These are phyloP conservation scores for Cicer bijugum DNA, from an alignment of 306 rosid genomes.

Conservation along the genomic window DNA sequence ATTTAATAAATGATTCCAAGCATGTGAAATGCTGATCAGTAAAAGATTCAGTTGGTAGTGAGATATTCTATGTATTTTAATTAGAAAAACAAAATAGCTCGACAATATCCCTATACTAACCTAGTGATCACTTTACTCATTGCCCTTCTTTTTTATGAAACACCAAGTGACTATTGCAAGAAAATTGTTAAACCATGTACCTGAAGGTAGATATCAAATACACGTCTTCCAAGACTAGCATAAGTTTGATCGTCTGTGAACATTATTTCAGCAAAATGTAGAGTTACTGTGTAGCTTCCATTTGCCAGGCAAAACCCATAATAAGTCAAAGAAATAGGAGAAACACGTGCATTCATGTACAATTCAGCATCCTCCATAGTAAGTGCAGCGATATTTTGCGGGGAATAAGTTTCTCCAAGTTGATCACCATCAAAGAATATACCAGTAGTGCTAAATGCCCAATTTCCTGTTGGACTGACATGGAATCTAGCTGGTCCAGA, in stretches of 20 bases:
- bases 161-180: neutral
- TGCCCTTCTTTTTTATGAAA: neutral
- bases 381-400: neutral
- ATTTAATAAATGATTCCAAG: neutral
- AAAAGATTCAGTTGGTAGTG: neutral
- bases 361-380: slow-evolving; percentile 38
- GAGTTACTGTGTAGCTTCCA: slow-evolving; percentile 54
- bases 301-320: slow-evolving; percentile 59
- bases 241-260: slow-evolving; percentile 40
- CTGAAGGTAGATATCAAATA: slow-evolving; percentile 49
- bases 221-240: slow-evolving; percentile 56
- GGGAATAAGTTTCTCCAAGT: neutral
- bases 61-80: neutral
- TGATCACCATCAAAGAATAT: slow-evolving; percentile 19
- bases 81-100: neutral
- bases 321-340: slow-evolving; percentile 69
- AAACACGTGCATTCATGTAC: slow-evolving; percentile 63
- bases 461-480: neutral
- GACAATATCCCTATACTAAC: neutral
- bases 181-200: slow-evolving; percentile 36
- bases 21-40: neutral
- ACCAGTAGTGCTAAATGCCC: slow-evolving; percentile 67
- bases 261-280: slow-evolving; percentile 64
- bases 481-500: neutral
- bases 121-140: neutral